Evolutionary conservation across 2,329 filamentous ascomycete species (phyloP).

Genomic region (Fusarium longipes): DNA sequence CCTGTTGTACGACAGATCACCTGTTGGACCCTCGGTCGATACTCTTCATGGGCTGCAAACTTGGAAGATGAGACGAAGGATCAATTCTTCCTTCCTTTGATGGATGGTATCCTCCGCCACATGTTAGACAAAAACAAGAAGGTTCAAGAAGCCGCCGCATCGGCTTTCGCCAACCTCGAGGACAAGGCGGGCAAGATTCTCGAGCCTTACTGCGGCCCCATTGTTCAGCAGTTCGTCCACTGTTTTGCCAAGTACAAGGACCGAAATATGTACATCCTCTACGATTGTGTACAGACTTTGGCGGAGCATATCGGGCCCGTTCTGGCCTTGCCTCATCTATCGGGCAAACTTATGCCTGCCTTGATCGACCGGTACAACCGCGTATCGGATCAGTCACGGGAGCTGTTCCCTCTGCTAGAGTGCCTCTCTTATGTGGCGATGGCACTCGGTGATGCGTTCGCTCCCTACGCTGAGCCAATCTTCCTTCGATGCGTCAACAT

Average conservation of each 20-base stretch:
- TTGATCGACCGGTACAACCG: slow-evolving; percentile 89
- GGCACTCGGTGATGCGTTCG: slow-evolving; percentile 83
- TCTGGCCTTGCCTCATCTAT: slow-evolving; percentile 83
- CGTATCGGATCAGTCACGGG: slow-evolving; percentile 87
- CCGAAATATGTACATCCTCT: slow-evolving; percentile 98
- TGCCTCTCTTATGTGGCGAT: slow-evolving; percentile 94
- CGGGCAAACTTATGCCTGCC: slow-evolving; percentile 89
- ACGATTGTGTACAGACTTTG: slow-evolving; percentile 97
- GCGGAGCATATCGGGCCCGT: slow-evolving; percentile 89
- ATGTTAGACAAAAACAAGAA: slow-evolving; percentile 99
- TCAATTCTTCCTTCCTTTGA: slow-evolving; percentile 91
- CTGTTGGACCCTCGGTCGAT: slow-evolving; percentile 95
- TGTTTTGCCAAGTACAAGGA: slow-evolving; percentile 98
- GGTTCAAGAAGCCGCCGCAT: slow-evolving; percentile 95
- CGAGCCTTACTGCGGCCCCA: slow-evolving; percentile 87
- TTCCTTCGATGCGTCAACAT: slow-evolving; percentile 91
- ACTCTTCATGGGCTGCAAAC: slow-evolving; percentile 90
- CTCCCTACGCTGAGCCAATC: slow-evolving; percentile 86
- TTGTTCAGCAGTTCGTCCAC: slow-evolving; percentile 89
- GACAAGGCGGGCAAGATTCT: slow-evolving; percentile 88
- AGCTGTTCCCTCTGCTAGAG: slow-evolving; percentile 95
- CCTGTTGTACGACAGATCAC: slow-evolving; percentile 96
- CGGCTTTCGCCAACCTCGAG: slow-evolving; percentile 94
- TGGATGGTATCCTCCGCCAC: slow-evolving; percentile 92
- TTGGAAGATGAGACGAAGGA: slow-evolving; percentile 76